Base-by-base conservation (phyloP, 148 eudicot species). In the Pouteria glomerata region DNA sequence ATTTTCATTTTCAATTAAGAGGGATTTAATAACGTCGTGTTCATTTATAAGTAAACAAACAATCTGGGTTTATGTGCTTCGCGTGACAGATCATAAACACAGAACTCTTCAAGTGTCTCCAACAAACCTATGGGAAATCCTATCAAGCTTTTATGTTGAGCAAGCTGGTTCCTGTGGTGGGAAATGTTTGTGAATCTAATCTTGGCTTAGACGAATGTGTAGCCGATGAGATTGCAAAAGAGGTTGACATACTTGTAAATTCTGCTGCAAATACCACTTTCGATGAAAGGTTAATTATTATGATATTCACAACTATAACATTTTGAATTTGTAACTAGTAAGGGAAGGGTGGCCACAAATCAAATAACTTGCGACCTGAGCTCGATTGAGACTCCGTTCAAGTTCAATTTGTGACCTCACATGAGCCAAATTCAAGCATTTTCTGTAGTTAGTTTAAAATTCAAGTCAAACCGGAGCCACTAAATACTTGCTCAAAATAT, bases 251-350 rank as follows among this genome's bases (percentile, higher is more conserved):
- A 26, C 83, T 95, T 64, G 87, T 95, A 61, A 95, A 95, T 76
- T 95, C 99, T 50, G 99, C 99, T 69, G 99, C 99, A 45, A 95
- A 88, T 80, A 95, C 99, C 59, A 89, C 89, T 77, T 95, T 95
- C 53, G 97, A 95, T 76, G 99, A 95, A 80, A 95, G 97, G 99
- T 92, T 64, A 69, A n/a, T n/a, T 58, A 3, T 16, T 41, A 3
- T 13, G 19, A 19, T 8, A 4, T 50, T 68, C 31, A 33, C 3
- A n/a, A 31, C 44, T 39, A 3, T 4, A 39, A 39, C 2, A 26
- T 7, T 35, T 26, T 33, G 24, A 37, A 33, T 6, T 39, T 6
- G n/a, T 24, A 44, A 59, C 23, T 29, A 24, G 14, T 31, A 12
- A n/a, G n/a, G n/a, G n/a, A n/a, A n/a, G n/a, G n/a, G n/a, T n/a